Percentiles rank a stretch among this genome's conserved stretches.
Conservation (phyloP, 331 rosid species). For the Prunus yedoensis region DNA sequence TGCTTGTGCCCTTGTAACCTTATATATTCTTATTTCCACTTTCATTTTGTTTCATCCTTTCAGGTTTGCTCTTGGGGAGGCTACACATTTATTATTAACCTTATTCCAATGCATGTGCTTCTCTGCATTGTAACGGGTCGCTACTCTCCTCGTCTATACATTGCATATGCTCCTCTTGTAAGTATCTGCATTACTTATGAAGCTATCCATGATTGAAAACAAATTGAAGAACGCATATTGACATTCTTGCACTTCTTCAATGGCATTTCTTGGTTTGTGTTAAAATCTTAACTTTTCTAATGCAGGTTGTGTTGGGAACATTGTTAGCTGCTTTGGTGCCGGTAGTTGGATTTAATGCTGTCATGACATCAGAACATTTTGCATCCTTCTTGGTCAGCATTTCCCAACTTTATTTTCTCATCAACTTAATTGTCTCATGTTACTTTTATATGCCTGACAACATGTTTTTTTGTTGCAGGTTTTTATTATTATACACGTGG, state of each 20-base stretch:
- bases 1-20: constrained; percentile 10
- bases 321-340: constrained; percentile 89
- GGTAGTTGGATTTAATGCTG: constrained; percentile 97
- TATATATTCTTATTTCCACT: constrained; percentile 24
- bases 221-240: neutral
- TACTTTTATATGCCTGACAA: constrained; percentile 18
- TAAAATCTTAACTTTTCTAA: constrained; percentile 24
- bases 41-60: constrained; percentile 23
- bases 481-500: constrained; percentile 91
- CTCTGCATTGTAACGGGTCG: constrained; percentile 93
- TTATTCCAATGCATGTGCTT: constrained; percentile 97
- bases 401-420: neutral
- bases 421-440: neutral
- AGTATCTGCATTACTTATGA: constrained; percentile 40
- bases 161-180: constrained; percentile 97
- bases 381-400: constrained; percentile 89
- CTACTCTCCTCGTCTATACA: constrained; percentile 86
- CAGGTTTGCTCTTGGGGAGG: constrained; percentile 99
- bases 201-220: neutral
- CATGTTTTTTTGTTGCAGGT: constrained; percentile 54
- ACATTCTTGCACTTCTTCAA: neutral
- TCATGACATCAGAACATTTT: constrained; percentile 96
- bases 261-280: constrained; percentile 24
- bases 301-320: constrained; percentile 91
- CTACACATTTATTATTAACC: constrained; percentile 94